Base-by-base conservation (phyloP, 768 basidiomycete species). In the Mycena rebaudengoi region DNA sequence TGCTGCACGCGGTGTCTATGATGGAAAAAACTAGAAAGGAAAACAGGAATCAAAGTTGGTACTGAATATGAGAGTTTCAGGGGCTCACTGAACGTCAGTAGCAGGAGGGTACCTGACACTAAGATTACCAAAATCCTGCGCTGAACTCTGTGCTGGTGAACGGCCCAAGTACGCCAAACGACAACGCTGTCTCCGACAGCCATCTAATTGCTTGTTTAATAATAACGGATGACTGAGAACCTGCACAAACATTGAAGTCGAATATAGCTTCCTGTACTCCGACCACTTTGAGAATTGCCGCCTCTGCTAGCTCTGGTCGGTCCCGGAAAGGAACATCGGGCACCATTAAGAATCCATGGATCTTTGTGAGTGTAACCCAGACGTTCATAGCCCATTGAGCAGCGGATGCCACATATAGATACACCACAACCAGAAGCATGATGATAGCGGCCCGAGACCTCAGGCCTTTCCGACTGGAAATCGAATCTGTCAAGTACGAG, bases 351-450 rank as follows among this genome's bases (percentile, higher is more conserved):
- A 60, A 43, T 40, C 39, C 40, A 41, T 50, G 58, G 28, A 49
- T 60, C 13, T 49, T 16, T 49, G 26, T 43, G 58, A 60, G 21
- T 30, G 46, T 58, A 39, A 46, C 46, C 48, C 46, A 49, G 46
- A 43, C n/a, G 58, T 60, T 50, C 48, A 60, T 41, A 29, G 58
- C 58, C 58, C 58, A 60, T 51, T 50, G 58, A 43, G 48, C 44
- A 44, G 49, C 58, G 49, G 58, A 60, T 44, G 58, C 48, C 29
- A 51, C 58, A 51, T 60, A 60, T 32, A 60, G 49, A 51, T 60
- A 60, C 21, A 60, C 49, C 40, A 60, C 58, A 60, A 60, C 58
- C 48, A 60, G 21, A 51, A 60, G 58, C 58, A 60, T 60, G 49
- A 60, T 51, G 48, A 60, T 50, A 23, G 58, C 10, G 58, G 32